phyloP scores from a whole-genome alignment of 2,329 filamentous ascomycete genomes.

The Verticillium longisporum region DNA sequence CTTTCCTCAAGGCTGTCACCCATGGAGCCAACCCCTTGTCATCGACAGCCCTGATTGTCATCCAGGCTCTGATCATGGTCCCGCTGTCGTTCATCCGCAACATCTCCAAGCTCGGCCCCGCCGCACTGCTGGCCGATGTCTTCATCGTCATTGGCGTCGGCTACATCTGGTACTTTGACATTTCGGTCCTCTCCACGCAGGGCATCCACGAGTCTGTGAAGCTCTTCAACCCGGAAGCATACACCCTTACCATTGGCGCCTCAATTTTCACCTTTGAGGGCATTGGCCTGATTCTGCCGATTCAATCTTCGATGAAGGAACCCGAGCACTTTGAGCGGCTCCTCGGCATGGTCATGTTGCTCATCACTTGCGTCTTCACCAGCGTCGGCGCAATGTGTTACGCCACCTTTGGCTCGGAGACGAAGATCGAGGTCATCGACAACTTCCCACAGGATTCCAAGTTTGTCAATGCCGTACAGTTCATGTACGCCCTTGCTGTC shows the following conservation, averaged over 20 bases:
- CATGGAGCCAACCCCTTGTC: slow-evolving; percentile 41
- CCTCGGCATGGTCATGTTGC: slow-evolving; percentile 61
- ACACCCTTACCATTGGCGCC: slow-evolving; percentile 64
- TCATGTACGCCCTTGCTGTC: slow-evolving; percentile 67
- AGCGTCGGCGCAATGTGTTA: slow-evolving; percentile 69
- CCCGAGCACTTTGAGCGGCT: slow-evolving; percentile 61
- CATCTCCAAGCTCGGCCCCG: slow-evolving; percentile 65
- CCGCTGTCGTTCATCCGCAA: slow-evolving; percentile 66
- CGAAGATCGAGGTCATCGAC: slow-evolving; percentile 68
- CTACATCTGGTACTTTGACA: slow-evolving; percentile 70
- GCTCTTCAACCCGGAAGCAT: slow-evolving; percentile 63
- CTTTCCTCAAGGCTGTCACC: slow-evolving; percentile 59
- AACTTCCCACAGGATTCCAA: slow-evolving; percentile 66
- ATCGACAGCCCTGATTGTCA: slow-evolving; percentile 53
- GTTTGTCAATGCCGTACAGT: slow-evolving; percentile 70
- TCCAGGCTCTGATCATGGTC: slow-evolving; percentile 59
- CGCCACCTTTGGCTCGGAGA: slow-evolving; percentile 62
- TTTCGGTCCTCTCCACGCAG: slow-evolving; percentile 43
- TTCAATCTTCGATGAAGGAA: slow-evolving; percentile 87
- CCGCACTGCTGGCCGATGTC: slow-evolving; percentile 62
- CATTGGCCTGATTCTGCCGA: slow-evolving; percentile 94
- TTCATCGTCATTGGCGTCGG: slow-evolving; percentile 65
- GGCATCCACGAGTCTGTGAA: slow-evolving; percentile 56
- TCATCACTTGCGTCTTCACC: slow-evolving; percentile 68
- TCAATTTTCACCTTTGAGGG: slow-evolving; percentile 95